Conservation (phyloP, 2,329 filamentous ascomycete species). For the Beauveria scarabaeidicola region DNA sequence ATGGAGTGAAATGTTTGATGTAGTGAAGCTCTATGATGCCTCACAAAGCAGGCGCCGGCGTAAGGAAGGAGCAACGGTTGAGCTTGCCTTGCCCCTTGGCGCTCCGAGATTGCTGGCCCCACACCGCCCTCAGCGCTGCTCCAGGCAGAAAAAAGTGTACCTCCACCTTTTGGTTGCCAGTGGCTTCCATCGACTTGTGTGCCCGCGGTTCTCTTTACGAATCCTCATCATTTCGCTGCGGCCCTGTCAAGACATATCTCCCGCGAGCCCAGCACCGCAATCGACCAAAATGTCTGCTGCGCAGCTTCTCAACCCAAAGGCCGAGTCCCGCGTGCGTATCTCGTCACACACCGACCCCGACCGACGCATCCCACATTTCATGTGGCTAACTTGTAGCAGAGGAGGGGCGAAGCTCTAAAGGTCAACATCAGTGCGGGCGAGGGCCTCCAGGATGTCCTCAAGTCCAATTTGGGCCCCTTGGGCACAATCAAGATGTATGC, state of each 20-base stretch:
- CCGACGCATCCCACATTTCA: slow-evolving; percentile 20
- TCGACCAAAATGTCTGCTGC: slow-evolving; percentile 73
- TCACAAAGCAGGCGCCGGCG: not conserved
- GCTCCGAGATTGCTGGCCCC: slow-evolving; percentile 7
- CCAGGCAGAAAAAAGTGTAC: slow-evolving; percentile 16
- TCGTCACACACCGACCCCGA: slow-evolving; percentile 10
- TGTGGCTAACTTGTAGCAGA: slow-evolving; percentile 40
- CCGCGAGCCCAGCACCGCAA: slow-evolving; percentile 4
- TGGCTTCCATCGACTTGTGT: slow-evolving; percentile 10
- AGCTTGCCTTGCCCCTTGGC: slow-evolving; percentile 4
- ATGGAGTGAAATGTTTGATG: not conserved
- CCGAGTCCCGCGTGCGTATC: slow-evolving; percentile 79
- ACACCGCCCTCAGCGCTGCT: slow-evolving; percentile 13
- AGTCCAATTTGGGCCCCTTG: slow-evolving; percentile 88
- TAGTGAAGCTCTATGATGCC: not conserved
- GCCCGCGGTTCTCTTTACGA: slow-evolving; percentile 1
- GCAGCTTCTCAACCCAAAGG: slow-evolving; percentile 97
- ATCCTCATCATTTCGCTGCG: slow-evolving; percentile 8
- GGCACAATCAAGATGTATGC: slow-evolving; percentile 91
- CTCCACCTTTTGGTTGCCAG: slow-evolving; percentile 14
- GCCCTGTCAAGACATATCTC: slow-evolving; percentile 1
- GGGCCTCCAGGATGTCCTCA: slow-evolving; percentile 86
- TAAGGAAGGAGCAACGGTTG: not conserved
- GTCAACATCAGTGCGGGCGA: slow-evolving; percentile 97
- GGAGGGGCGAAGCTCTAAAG: slow-evolving; percentile 90